Percentiles rank a stretch among this genome's conserved stretches.
Conservation (phyloP, 164 flowering plant species). For the Annona squamosa region DNA sequence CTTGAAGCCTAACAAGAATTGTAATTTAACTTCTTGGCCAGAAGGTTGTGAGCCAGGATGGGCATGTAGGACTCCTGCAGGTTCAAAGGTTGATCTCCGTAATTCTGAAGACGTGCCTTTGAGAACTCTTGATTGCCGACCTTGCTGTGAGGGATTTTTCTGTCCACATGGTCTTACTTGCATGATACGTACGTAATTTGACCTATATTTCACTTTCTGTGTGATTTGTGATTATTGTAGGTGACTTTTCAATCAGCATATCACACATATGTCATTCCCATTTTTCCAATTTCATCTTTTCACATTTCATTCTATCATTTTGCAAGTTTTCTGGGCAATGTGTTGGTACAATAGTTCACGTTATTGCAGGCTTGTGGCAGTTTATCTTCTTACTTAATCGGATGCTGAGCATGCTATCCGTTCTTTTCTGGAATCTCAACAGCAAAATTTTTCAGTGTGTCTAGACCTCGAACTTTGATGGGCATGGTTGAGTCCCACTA, state of each 20-base stretch:
- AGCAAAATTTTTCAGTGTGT: background rate
- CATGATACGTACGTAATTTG: constrained; percentile 83
- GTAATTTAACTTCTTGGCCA: constrained; percentile 70
- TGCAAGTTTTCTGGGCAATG: background rate
- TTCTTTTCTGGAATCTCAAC: background rate
- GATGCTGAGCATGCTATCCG: background rate
- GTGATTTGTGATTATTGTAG: background rate
- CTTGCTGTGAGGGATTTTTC: constrained; percentile 95
- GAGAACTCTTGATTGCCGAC: constrained; percentile 42
- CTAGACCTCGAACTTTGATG: background rate
- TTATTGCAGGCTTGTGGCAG: background rate
- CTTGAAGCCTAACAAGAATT: constrained; percentile 75
- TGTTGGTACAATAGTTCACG: background rate
- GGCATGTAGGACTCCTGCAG: constrained; percentile 55
- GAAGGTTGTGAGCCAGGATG: constrained; percentile 98
- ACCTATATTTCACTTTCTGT: background rate
- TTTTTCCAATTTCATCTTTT: background rate
- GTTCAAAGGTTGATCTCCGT: constrained; percentile 41
- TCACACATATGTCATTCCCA: background rate
- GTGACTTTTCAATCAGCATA: background rate
- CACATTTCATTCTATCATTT: background rate
- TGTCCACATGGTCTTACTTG: constrained; percentile 90
- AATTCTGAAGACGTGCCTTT: constrained; percentile 42
- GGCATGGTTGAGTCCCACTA: background rate
- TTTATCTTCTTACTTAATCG: background rate